Percentiles rank a stretch among this genome's conserved stretches.
phyloP scores from a whole-genome alignment of 306 rosid genomes.

The Lotus japonicus region DNA sequence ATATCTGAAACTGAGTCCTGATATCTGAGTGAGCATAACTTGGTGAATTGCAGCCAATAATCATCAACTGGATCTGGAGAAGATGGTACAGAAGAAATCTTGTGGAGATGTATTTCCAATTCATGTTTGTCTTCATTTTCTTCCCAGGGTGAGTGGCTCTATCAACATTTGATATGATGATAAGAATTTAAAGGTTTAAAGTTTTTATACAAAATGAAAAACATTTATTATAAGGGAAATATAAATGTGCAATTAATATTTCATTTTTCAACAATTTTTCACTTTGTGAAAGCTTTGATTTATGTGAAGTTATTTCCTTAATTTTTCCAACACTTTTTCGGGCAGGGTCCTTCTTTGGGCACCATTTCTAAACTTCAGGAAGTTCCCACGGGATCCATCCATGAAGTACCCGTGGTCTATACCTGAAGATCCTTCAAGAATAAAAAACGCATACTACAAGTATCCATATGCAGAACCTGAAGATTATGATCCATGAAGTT shows the following conservation, averaged over 20 bases:
- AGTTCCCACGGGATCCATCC: constrained; percentile 77
- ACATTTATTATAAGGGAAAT: too few species aligned
- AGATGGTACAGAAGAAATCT: constrained; percentile 81
- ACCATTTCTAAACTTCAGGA: constrained; percentile 91
- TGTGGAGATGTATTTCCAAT: constrained; percentile 73
- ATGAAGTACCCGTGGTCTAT: constrained; percentile 83
- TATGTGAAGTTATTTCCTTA: not conserved
- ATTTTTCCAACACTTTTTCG: too few species aligned
- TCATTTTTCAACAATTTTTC: too few species aligned
- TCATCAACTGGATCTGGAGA: constrained; percentile 82
- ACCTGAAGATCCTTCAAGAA: constrained; percentile 60
- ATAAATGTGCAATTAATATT: too few species aligned
- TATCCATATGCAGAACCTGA: constrained; percentile 76
- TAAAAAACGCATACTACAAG: constrained; percentile 45
- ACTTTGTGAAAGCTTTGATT: too few species aligned
- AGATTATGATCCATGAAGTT: constrained; percentile 55
- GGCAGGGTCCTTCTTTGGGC: constrained; percentile 86
- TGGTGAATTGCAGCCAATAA: constrained; percentile 59
- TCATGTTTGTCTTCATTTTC: constrained; percentile 91
- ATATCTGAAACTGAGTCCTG: not conserved
- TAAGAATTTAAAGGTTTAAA: too few species aligned
- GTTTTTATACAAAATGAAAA: too few species aligned
- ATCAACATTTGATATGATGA: too few species aligned
- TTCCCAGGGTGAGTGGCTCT: constrained; percentile 61
- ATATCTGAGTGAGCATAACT: not conserved